Percentiles rank a stretch among this genome's conserved stretches.
Evolutionary conservation across 306 rosid genomes (phyloP).

Genomic region (Acmispon strigosus): DNA sequence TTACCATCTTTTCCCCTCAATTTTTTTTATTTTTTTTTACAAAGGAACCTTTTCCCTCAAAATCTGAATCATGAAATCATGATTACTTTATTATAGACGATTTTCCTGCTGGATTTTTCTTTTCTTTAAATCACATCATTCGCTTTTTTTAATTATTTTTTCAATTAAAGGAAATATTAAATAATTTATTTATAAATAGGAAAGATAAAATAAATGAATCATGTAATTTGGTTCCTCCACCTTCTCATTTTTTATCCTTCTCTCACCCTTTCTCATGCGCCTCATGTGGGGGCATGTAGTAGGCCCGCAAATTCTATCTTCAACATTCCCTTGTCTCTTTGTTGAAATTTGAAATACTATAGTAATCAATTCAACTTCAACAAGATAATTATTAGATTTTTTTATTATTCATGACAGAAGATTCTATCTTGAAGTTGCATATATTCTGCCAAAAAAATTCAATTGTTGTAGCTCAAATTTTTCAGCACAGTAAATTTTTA

Average conservation of each 20-base stretch:
- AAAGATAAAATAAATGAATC: too few species aligned
- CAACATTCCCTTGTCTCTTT: not conserved
- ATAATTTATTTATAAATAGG: not conserved
- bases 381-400: not conserved
- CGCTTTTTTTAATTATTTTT: not conserved
- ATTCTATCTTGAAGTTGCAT: constrained; percentile 10
- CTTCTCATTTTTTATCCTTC: not conserved
- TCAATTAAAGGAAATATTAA: not conserved
- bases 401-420: not conserved
- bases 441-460: not conserved
- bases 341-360: not conserved
- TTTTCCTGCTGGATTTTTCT: too few species aligned
- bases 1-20: not conserved
- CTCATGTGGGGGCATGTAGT: not conserved
- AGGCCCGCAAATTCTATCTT: not conserved
- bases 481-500: not conserved
- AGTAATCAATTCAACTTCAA: not conserved
- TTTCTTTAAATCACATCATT: not conserved
- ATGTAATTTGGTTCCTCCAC: not conserved
- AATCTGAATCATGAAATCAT: not conserved
- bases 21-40: too few species aligned
- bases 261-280: constrained; percentile 5
- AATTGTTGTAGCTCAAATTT: not conserved
- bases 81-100: not conserved
- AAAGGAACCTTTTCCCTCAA: not conserved